Base-by-base conservation (phyloP, 169 alveolate genomes). In the Ichthyophthirius multifiliis region DNA sequence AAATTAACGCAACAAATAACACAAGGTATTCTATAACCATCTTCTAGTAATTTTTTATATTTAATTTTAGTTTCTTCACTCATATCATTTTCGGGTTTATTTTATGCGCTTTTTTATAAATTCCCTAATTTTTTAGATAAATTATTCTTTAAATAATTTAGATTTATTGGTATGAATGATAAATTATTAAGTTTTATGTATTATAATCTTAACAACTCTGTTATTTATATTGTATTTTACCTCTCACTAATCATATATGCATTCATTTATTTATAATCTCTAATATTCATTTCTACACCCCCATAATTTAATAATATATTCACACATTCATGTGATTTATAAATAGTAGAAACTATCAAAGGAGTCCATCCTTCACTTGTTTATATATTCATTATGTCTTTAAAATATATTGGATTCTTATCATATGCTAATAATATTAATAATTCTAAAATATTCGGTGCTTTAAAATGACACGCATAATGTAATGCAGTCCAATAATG, bases 351-450 rank as follows among this genome's bases (percentile, higher is more conserved):
- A 23, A 55, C 31, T 39, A 55, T 55, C 16, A 55, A 18, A 55
- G 71, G 71, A 55, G 71, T 55, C 71, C 71, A 55, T 6, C 71
- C 71, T 27, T 55, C 71, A 3, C 31, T 55, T 27, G 71, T 55
- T 55, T 55, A 27, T 2, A 55, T 55, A 55, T 55, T 55, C 71
- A 55, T 55, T 27, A 55, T 39, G 31, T 55, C 71, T 5, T 27
- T 23, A 27, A 20, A 55, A 39, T 27, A 55, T 27, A 27, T 55
- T 55, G 23, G 16, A 55, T 55, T 55, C 71, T 55, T 55, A 27
- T 55, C 31, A 23, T 55, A 55, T 20, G 31, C 31, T 5, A 55
- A 7, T 16, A 27, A 39, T 13, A 55, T 55, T 27, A 55, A 55
- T 27, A 55, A 15, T 18, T 55, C 71, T 55, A 55, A 55, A n/a